Percentiles rank a stretch among this genome's conserved stretches.
Evolutionary conservation across 805 yeast genomes (phyloP).

Genomic region (Nakazawaea molendinolei): DNA sequence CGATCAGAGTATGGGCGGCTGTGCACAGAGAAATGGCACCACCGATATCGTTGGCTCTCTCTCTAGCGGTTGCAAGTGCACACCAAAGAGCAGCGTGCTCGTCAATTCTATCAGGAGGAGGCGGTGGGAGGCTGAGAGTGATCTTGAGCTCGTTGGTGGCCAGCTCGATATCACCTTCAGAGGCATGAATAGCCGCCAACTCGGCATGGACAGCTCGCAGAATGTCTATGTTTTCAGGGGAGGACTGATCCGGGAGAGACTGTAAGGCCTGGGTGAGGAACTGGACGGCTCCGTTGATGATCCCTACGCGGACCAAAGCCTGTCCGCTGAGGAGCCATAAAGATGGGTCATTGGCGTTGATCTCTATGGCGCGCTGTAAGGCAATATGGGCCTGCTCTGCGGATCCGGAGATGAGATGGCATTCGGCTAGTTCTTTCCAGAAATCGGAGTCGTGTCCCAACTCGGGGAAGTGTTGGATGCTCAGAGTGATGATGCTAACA

Average conservation of each 20-base stretch:
- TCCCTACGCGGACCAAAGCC: slow-evolving; percentile 35
- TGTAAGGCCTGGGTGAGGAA: slow-evolving; percentile 39
- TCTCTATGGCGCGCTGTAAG: slow-evolving; percentile 34
- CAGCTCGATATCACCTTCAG: slow-evolving; percentile 41
- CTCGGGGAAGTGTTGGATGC: slow-evolving; percentile 30
- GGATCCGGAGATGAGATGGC: slow-evolving; percentile 39
- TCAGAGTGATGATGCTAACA: slow-evolving; percentile 31
- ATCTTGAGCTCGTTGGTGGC: slow-evolving; percentile 44
- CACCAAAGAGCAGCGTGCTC: slow-evolving; percentile 49
- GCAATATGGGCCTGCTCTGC: slow-evolving; percentile 47
- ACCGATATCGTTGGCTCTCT: slow-evolving; percentile 40
- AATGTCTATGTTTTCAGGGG: slow-evolving; percentile 34
- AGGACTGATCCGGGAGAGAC: slow-evolving; percentile 27
- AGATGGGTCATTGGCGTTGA: slow-evolving; percentile 34
- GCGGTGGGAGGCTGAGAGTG: slow-evolving; percentile 44
- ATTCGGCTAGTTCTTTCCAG: slow-evolving; percentile 45
- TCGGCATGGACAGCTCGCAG: slow-evolving; percentile 49
- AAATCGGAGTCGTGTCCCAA: slow-evolving; percentile 32
- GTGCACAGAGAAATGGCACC: slow-evolving; percentile 47
- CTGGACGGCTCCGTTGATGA: slow-evolving; percentile 39
- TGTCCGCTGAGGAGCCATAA: slow-evolving; percentile 45
- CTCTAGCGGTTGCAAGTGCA: slow-evolving; percentile 43
- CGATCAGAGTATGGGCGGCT: slow-evolving; percentile 37
- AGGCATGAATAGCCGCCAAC: slow-evolving; percentile 47
- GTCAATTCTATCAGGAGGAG: slow-evolving; percentile 35